phyloP scores from a whole-genome alignment of 2,329 filamentous ascomycete species.

The Fusarium tuaranense region DNA sequence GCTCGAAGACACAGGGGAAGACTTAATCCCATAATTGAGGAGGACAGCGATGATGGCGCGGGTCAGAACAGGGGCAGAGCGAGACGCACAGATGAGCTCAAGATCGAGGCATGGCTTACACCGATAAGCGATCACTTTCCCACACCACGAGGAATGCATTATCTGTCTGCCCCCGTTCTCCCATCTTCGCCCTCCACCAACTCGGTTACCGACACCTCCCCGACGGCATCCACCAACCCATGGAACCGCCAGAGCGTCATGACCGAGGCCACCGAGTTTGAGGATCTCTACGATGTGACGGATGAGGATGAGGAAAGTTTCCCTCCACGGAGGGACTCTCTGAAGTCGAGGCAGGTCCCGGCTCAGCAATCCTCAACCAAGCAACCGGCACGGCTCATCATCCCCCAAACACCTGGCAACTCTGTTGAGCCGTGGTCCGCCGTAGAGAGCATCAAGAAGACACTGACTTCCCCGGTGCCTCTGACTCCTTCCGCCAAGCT shows the following conservation, averaged over 20 bases:
- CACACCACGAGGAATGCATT: conserved; percentile 75
- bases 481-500: conserved; percentile 75
- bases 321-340: conserved; percentile 45
- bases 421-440: conserved; percentile 58
- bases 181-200: conserved; percentile 70
- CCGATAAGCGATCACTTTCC: conserved; percentile 76
- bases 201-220: conserved; percentile 65
- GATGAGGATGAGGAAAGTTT: conserved; percentile 82
- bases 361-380: conserved; percentile 28
- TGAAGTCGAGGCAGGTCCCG: conserved; percentile 57
- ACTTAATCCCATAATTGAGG: conserved; percentile 76
- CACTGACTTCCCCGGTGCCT: conserved; percentile 66
- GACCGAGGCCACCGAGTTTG: conserved; percentile 79
- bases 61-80: conserved; percentile 39
- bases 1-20: conserved; percentile 63
- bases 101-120: conserved; percentile 69
- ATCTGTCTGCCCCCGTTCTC: conserved; percentile 71
- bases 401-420: conserved; percentile 56
- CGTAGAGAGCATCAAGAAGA: conserved; percentile 58
- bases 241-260: conserved; percentile 74
- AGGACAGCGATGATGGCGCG: conserved; percentile 58
- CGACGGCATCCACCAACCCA: conserved; percentile 66
- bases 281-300: conserved; percentile 88
- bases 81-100: conserved; percentile 54
- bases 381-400: conserved; percentile 61